Evolutionary conservation across 768 basidiomycete species (phyloP).

Genomic region (Leccinum broughii): DNA sequence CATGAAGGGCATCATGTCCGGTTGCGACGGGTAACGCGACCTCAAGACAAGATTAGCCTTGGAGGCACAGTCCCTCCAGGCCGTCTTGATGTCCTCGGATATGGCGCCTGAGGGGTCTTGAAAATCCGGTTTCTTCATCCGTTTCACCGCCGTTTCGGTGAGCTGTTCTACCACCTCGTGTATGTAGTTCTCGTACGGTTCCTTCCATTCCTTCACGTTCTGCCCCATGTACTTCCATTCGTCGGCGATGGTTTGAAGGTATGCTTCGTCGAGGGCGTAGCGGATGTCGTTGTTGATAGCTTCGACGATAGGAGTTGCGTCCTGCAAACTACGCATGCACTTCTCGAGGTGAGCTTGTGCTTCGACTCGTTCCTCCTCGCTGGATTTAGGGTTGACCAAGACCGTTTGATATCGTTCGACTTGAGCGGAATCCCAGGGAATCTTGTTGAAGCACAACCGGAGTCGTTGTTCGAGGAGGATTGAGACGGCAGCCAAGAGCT

Average conservation of each 20-base stretch:
- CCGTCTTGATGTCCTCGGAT: neutral
- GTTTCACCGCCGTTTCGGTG: neutral
- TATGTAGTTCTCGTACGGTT: neutral
- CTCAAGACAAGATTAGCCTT: neutral
- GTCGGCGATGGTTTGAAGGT: neutral
- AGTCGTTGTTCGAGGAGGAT: neutral
- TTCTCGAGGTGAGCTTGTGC: neutral
- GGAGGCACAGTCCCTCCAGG: neutral
- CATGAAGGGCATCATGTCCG: neutral
- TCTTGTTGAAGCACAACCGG: neutral
- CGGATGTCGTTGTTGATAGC: neutral
- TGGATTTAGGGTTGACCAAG: neutral
- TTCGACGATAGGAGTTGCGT: neutral
- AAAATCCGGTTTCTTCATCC: neutral
- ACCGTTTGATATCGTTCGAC: neutral
- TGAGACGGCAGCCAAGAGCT: accelerated
- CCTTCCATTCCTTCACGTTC: neutral
- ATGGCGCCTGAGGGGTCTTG: neutral
- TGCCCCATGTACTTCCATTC: neutral
- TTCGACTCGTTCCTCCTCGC: neutral
- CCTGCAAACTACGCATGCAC: neutral
- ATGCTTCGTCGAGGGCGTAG: neutral
- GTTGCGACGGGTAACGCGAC: neutral
- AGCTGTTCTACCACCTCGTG: neutral
- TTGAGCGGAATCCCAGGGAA: neutral